Percentiles rank a stretch among this genome's conserved stretches.
Evolutionary conservation across 1,284 basidiomycete genomes (phyloP).

Genomic region (Mycena sp.): DNA sequence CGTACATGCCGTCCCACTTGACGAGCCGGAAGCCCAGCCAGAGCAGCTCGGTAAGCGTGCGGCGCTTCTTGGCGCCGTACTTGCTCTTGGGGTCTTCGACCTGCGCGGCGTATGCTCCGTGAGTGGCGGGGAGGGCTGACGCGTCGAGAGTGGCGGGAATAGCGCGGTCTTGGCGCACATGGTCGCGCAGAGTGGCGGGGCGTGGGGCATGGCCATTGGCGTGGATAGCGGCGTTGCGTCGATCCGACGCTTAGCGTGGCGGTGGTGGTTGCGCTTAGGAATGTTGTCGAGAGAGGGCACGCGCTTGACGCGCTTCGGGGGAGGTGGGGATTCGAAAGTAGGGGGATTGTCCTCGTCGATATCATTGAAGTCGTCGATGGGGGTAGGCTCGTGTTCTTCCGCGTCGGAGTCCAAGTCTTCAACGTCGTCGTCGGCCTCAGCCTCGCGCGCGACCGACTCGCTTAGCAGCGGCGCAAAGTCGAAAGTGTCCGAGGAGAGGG

Average conservation of each 20-base stretch:
- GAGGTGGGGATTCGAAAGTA: background rate
- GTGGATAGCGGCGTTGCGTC: background rate
- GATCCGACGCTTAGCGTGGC: background rate
- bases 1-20: constrained; percentile 8
- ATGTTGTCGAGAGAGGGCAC: background rate
- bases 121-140: background rate
- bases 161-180: background rate
- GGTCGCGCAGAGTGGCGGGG: background rate
- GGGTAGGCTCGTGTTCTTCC: background rate
- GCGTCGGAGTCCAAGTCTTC: background rate
- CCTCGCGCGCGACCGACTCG: background rate
- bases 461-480: background rate
- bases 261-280: background rate
- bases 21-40: background rate
- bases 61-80: constrained; percentile 6
- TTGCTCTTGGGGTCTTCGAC: background rate
- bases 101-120: constrained; percentile 6
- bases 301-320: background rate
- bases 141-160: background rate
- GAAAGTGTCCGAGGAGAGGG: background rate
- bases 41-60: background rate
- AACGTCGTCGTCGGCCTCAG: background rate
- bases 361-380: background rate
- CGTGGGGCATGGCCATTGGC: background rate
- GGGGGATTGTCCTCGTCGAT: background rate